Evolutionary conservation across 495 filamentous ascomycete species (phyloP).

Genomic region (Glonium stellatum): DNA sequence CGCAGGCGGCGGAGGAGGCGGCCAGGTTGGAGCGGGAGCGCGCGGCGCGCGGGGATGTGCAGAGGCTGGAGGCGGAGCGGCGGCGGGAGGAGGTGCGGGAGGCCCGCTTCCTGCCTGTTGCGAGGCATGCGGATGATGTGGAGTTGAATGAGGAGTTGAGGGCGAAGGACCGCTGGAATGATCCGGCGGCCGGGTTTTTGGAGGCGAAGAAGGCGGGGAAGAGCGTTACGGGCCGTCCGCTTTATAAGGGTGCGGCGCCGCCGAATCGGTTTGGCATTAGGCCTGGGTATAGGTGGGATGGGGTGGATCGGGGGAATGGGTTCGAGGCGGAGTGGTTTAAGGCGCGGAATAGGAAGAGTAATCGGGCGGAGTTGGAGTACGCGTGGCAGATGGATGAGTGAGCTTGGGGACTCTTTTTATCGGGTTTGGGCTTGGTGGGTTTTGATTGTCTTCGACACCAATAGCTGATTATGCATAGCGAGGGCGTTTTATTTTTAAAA

Average conservation of each 20-base stretch:
- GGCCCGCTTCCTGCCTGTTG: conserved; percentile 71
- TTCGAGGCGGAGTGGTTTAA: conserved; percentile 94
- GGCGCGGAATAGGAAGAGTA: conserved; percentile 66
- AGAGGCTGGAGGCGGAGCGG: conserved; percentile 52
- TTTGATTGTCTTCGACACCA: not conserved
- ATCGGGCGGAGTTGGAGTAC: conserved; percentile 75
- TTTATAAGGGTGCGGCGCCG: conserved; percentile 70
- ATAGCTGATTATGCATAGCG: not conserved
- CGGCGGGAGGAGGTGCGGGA: conserved; percentile 60
- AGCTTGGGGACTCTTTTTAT: not conserved
- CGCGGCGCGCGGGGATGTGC: conserved; percentile 75
- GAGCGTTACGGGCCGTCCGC: conserved; percentile 55
- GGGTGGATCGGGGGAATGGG: conserved; percentile 87
- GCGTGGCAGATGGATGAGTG: conserved; percentile 93
- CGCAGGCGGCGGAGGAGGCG: conserved; percentile 57
- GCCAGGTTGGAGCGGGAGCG: conserved; percentile 56
- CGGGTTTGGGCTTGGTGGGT: too few relatives aligned
- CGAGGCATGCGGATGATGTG: conserved; percentile 71
- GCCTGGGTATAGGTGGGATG: conserved; percentile 94
- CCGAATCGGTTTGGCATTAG: conserved; percentile 94
- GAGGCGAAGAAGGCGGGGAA: conserved; percentile 45
- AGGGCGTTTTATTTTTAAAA: not conserved
- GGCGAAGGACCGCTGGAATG: conserved; percentile 74
- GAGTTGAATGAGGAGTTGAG: conserved; percentile 78
- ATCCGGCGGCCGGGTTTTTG: conserved; percentile 82